Evolutionary conservation across 1,139 yeast genomes (phyloP).

Genomic region (Scheffersomyces cryptocercus): DNA sequence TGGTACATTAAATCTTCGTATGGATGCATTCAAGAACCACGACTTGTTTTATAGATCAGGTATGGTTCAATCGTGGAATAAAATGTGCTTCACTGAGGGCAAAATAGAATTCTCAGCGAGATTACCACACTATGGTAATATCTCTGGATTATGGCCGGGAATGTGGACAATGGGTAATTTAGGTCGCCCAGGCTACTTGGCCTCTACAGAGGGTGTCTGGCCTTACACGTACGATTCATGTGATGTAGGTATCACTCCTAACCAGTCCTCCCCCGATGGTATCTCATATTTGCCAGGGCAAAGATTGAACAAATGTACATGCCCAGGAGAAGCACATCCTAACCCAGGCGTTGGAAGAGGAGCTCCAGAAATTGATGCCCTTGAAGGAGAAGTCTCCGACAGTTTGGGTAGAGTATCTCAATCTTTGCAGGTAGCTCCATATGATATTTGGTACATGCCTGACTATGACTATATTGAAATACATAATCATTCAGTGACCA

Average conservation of each 20-base stretch:
- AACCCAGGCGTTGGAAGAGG: constrained; percentile 30
- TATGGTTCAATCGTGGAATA: constrained; percentile 85
- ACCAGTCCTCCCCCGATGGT: constrained; percentile 82
- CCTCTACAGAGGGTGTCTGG: constrained; percentile 85
- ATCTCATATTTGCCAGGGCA: constrained; percentile 80
- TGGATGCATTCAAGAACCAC: constrained; percentile 77
- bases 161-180: constrained; percentile 86
- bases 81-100: constrained; percentile 80
- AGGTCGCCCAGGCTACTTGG: constrained; percentile 80
- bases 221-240: constrained; percentile 81
- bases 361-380: constrained; percentile 33
- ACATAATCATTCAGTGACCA: constrained; percentile 20
- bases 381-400: constrained; percentile 24
- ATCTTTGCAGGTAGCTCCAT: constrained; percentile 29
- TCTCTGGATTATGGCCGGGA: constrained; percentile 88
- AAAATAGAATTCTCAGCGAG: constrained; percentile 66
- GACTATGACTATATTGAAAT: constrained; percentile 26
- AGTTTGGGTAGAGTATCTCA: constrained; percentile 27
- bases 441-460: constrained; percentile 31
- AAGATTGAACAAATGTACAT: constrained; percentile 46
- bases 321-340: constrained; percentile 29
- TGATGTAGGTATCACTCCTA: constrained; percentile 87
- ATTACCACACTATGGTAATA: constrained; percentile 68
- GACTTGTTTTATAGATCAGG: constrained; percentile 76
- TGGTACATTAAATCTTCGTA: constrained; percentile 63